These are phyloP conservation scores for Phlegmacium glaucopus DNA, from an alignment of 768 basidiomycete species.

Conservation along the genomic window DNA sequence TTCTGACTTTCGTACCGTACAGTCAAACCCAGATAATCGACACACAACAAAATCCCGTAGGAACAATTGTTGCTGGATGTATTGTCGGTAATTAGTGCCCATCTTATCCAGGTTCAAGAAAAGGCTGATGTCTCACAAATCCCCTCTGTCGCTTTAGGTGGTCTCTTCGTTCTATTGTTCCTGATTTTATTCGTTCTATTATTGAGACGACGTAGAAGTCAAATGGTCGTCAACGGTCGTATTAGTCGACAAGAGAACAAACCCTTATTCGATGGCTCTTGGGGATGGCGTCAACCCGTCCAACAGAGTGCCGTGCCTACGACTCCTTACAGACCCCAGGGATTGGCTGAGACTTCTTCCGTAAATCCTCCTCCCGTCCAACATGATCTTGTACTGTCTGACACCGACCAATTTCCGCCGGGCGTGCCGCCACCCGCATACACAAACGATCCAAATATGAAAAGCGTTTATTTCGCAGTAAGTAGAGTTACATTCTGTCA, in stretches of 20 bases:
- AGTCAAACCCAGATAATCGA: not conserved
- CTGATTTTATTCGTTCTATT: not conserved
- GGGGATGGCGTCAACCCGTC: constrained; percentile 5
- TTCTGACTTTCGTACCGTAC: not conserved
- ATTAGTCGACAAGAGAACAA: not conserved
- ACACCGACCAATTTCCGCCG: not conserved
- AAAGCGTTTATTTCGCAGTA: constrained; percentile 3
- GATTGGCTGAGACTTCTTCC: not conserved
- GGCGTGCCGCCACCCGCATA: constrained; percentile 7
- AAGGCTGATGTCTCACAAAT: not conserved
- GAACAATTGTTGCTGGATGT: constrained; percentile 11
- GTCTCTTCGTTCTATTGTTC: not conserved
- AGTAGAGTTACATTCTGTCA: not conserved
- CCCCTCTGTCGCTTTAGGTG: not conserved
- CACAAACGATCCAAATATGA: constrained; percentile 5
- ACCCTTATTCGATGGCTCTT: constrained; percentile 10
- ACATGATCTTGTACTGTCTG: not conserved
- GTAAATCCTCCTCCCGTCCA: not conserved
- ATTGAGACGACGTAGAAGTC: not conserved
- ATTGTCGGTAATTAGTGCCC: constrained; percentile 5
- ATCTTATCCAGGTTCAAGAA: not conserved
- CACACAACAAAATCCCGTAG: not conserved
- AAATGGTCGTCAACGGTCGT: too few relatives aligned
- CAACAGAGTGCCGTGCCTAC: not conserved
- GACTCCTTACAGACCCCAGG: not conserved